phyloP scores from a whole-genome alignment of 192 early-diverging fungal genomes.

The Coemansia sp. region DNA sequence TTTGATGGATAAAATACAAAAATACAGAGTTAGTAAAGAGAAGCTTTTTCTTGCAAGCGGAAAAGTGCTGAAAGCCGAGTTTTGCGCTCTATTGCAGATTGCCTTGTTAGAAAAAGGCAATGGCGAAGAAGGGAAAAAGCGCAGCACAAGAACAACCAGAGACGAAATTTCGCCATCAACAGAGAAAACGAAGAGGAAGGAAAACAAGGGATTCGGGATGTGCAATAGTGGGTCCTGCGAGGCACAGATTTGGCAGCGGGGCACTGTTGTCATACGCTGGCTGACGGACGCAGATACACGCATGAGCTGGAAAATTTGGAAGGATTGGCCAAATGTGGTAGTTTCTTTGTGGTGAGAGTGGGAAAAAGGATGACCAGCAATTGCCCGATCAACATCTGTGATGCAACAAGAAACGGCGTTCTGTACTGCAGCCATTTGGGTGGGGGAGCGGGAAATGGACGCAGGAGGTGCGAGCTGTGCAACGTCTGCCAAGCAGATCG shows the following conservation, averaged over 20 bases:
- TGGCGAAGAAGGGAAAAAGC: not conserved
- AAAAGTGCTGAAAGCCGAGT: not conserved
- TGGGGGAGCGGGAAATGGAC: conserved; percentile 1
- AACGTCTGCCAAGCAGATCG: conserved; percentile 2
- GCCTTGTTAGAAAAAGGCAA: not conserved
- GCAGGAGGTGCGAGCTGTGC: not conserved
- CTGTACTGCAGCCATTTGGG: not conserved
- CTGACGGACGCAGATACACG: not conserved
- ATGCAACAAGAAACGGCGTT: conserved; percentile 7
- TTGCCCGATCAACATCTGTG: conserved; percentile 12
- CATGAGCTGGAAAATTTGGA: conserved; percentile 4
- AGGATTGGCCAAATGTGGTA: not conserved
- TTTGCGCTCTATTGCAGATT: not conserved
- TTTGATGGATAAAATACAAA: conserved; percentile 10
- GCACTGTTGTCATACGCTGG: conserved; percentile 7
- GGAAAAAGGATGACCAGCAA: not conserved
- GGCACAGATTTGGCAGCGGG: conserved; percentile 3
- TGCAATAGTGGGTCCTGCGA: conserved; percentile 10
- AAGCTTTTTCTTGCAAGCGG: not conserved
- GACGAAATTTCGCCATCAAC: not conserved
- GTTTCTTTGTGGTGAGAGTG: conserved; percentile 5
- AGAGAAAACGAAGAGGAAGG: not conserved
- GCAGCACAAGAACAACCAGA: conserved; percentile 6
- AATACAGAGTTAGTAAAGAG: conserved; percentile 1
- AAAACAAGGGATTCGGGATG: conserved; percentile 8